phyloP scores from a whole-genome alignment of 257 asterid species.

The Nicotiana benthamiana region DNA sequence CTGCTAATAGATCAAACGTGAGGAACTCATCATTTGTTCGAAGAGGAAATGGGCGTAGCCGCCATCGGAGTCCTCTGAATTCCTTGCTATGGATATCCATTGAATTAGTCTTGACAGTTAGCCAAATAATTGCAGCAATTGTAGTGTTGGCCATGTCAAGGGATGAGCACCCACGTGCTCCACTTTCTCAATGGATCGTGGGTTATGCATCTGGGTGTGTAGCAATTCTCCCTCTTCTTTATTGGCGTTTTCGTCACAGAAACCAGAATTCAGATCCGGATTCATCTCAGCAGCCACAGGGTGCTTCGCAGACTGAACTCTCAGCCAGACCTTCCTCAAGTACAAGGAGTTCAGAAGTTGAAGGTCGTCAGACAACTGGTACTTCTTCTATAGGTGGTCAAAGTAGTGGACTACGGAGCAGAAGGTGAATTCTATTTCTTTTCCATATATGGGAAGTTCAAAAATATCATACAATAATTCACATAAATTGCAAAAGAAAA shows the following conservation, averaged over 20 bases:
- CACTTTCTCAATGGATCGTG: slow-evolving; percentile 64
- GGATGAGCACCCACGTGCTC: slow-evolving; percentile 77
- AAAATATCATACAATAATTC: no score
- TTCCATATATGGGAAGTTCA: no score
- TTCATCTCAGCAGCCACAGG: slow-evolving; percentile 43
- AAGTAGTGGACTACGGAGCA: slow-evolving; percentile 31
- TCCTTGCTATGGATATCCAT: slow-evolving; percentile 81
- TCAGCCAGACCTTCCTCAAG: slow-evolving; percentile 38
- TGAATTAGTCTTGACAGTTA: slow-evolving; percentile 60
- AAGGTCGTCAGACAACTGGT: slow-evolving; percentile 38
- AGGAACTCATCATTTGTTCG: slow-evolving; percentile 53
- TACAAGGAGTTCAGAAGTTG: slow-evolving; percentile 43
- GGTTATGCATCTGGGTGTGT: slow-evolving; percentile 95
- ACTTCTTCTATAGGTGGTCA: slow-evolving; percentile 40
- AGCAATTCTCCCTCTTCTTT: slow-evolving; percentile 74
- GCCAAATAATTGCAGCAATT: slow-evolving; percentile 81
- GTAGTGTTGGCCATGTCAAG: slow-evolving; percentile 61
- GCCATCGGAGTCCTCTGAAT: slow-evolving; percentile 77
- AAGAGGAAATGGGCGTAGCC: slow-evolving; percentile 56
- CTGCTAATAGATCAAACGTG: slow-evolving; percentile 48
- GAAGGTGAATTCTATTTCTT: slow-evolving; percentile 37
- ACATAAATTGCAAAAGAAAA: no score
- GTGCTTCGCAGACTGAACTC: slow-evolving; percentile 40
- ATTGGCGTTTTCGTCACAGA: slow-evolving; percentile 75
- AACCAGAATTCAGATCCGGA: slow-evolving; percentile 67